Conservation (phyloP, 1,284 basidiomycete species). For the Phaffia rhodozyma region DNA sequence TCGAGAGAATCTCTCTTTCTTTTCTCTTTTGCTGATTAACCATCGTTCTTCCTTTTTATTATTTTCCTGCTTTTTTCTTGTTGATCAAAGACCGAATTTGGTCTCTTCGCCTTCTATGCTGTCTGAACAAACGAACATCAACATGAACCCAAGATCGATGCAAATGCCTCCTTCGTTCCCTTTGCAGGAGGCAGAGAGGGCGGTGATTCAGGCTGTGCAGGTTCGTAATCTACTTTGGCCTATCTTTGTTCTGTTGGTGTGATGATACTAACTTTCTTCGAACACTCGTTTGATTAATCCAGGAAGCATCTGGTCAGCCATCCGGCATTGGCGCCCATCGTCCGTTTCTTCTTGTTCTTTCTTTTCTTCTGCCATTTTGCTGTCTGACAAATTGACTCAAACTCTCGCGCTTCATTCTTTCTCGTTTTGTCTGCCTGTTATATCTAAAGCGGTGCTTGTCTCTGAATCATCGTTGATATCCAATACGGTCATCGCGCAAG, state of each 20-base stretch:
- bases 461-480: constrained; percentile 7
- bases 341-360: background rate
- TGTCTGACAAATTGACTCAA: too few relatives aligned
- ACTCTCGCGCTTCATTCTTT: background rate
- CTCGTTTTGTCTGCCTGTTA: background rate
- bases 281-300: too few relatives aligned
- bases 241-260: background rate
- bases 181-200: background rate
- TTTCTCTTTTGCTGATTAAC: too few relatives aligned
- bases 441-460: background rate
- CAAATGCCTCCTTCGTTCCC: background rate
- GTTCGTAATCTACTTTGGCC: background rate
- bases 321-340: too few relatives aligned
- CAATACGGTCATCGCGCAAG: constrained; percentile 5
- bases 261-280: too few relatives aligned
- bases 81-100: background rate
- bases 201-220: constrained; percentile 12
- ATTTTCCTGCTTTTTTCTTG: too few relatives aligned
- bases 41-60: too few relatives aligned
- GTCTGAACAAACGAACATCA: background rate
- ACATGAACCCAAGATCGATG: background rate
- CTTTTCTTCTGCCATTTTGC: background rate
- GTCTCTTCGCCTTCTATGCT: background rate
- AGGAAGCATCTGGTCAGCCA: too few relatives aligned
- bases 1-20: too few relatives aligned